Conservation (phyloP, 2,329 filamentous ascomycete genomes). For the Fusarium sp. region DNA sequence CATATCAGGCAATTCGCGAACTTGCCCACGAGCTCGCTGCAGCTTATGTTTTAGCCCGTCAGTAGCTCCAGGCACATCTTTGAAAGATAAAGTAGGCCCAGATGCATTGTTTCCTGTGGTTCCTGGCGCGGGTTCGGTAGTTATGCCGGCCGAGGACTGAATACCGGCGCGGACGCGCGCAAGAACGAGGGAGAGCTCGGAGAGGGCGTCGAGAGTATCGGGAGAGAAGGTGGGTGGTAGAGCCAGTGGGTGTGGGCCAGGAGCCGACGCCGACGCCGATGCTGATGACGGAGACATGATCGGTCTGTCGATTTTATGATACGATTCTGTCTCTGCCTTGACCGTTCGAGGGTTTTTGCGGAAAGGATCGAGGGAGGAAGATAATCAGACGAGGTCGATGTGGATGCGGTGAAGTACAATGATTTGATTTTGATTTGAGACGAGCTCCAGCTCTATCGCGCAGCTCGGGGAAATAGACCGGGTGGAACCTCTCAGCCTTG, state of each 20-base stretch:
- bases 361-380: slow-evolving; percentile 1
- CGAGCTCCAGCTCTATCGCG: background rate
- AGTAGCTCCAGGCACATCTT: slow-evolving; percentile 82
- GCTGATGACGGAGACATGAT: slow-evolving; percentile 47
- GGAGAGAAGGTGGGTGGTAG: slow-evolving; percentile 76
- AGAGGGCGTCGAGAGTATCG: slow-evolving; percentile 86
- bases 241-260: slow-evolving; percentile 57
- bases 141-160: slow-evolving; percentile 54
- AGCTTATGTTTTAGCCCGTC: slow-evolving; percentile 85
- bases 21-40: slow-evolving; percentile 76
- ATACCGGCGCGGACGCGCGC: slow-evolving; percentile 72
- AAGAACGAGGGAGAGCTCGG: slow-evolving; percentile 82
- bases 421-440: slow-evolving; percentile 9
- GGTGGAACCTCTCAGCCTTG: slow-evolving; percentile 41
- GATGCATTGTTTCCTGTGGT: slow-evolving; percentile 49
- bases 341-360: slow-evolving; percentile 19
- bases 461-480: slow-evolving; percentile 30
- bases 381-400: slow-evolving; percentile 30
- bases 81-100: slow-evolving; percentile 61
- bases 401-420: slow-evolving; percentile 30
- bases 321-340: slow-evolving; percentile 14
- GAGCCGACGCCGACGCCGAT: slow-evolving; percentile 29
- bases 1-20: slow-evolving; percentile 76
- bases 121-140: slow-evolving; percentile 53
- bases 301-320: slow-evolving; percentile 22